Evolutionary conservation across 2,329 filamentous ascomycete species (phyloP), one percentile per base, ranked within the genome.

Genomic region (Colletotrichum echinochloae): DNA sequence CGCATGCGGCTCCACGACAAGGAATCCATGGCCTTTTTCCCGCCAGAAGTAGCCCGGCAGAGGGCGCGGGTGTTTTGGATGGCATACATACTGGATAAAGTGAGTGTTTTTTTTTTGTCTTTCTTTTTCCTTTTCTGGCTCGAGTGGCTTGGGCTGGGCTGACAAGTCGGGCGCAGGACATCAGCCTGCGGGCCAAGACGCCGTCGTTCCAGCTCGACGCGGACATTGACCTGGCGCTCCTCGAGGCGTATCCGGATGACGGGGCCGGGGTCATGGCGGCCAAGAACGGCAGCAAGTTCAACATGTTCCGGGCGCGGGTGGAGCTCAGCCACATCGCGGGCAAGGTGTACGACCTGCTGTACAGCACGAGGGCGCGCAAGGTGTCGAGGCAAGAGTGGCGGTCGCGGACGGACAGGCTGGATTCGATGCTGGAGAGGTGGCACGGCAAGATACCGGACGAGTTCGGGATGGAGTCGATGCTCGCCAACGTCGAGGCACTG

Each of bases 251-350:
- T 1, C 76, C 77, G 0, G 63, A 73, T 0, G 81, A 84, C 33
- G 77, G 75, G 1, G 74, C 74, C 2, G 80, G 80, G 5, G 70
- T 81, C 5, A 74, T 84, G 28, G 78, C 75, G 63, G 81, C 79
- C 1, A 74, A 75, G 5, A 79, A 83, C 39, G 78, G 79, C 5
- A 71, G 73, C 2, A 75, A 76, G 49, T 78, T 84, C 68, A 80
- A 83, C 72, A 80, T 79, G 59, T 80, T 84, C 66, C 77, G 82
- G 5, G 69, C 78, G n/a, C 78, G 81, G 1, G 76, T 83, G 3
- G 80, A 83, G 55, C 77, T 85, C 2, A 79, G 80, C 1, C 79
- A 82, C 44, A 77, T 85, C 8, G 71, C 84, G 33, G 83, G 83
- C 26, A 80, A 79, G 57, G 77, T 83, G 0, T 83, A 83, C 55